Evolutionary conservation across 371 early-diverging fungal species (phyloP).

Genomic region (Mucor lusitanicus): DNA sequence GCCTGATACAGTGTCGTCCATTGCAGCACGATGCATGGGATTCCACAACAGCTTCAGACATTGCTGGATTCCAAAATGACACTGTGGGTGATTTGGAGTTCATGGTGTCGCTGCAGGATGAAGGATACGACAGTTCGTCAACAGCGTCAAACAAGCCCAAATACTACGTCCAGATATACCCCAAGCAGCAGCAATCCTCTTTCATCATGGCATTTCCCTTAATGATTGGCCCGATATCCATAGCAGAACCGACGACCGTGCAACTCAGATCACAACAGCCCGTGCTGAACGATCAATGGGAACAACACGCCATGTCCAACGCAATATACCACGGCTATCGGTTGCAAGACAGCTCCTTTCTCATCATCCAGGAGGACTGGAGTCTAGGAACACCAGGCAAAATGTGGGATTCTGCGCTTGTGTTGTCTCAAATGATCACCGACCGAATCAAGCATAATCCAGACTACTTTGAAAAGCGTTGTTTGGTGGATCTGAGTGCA

Average conservation of each 20-base stretch:
- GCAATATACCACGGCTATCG: constrained; percentile 7
- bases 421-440: constrained; percentile 45
- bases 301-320: not conserved
- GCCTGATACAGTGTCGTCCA: constrained; percentile 19
- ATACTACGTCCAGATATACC: constrained; percentile 8
- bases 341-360: not conserved
- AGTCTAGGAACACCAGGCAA: constrained; percentile 57
- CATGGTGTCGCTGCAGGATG: not conserved
- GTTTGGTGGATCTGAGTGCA: constrained; percentile 51
- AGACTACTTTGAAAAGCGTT: constrained; percentile 13
- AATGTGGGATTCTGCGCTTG: constrained; percentile 64
- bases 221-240: constrained; percentile 14
- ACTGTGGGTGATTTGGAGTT: constrained; percentile 20
- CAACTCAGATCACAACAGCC: not conserved
- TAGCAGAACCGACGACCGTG: not conserved
- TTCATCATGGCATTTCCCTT: constrained; percentile 16
- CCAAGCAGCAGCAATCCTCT: not conserved
- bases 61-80: constrained; percentile 16
- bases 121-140: not conserved
- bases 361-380: constrained; percentile 55
- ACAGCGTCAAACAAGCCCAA: not conserved
- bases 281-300: not conserved
- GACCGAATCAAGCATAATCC: constrained; percentile 30
- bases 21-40: constrained; percentile 39
- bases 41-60: not conserved